Evolutionary conservation across 2,329 filamentous ascomycete species (phyloP), one percentile per base, ranked within the genome.

Genomic region (Curvularia hawaiiensis): DNA sequence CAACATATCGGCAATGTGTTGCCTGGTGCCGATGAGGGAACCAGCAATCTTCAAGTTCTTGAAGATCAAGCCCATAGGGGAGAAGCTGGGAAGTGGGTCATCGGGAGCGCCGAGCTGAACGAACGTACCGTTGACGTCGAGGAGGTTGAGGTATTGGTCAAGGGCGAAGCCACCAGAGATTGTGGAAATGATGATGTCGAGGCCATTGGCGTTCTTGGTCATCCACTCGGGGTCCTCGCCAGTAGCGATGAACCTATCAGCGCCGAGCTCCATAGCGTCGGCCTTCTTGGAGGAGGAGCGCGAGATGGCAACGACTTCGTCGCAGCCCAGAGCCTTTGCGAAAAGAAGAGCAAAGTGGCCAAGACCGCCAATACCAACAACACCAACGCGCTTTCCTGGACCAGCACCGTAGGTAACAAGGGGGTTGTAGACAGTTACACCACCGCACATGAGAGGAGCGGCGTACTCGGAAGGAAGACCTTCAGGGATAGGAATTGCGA

Each of bases 401-500:
- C 90, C 90, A 52, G 84, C 84, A n/a, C 89, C 89, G 67, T 92
- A 88, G 26, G 90, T 84, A 50, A 90, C 86, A 7, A 96, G 82
- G 1, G 92, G 91, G 61, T 85, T 89, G 80, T 88, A 96, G 41
- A 87, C 86, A 1, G 91, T 95, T 59, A 95, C 82, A 62, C 92
- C 91, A 35, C 90, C 91, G 76, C 91, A 96, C 67, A 95, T 83
- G 87, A 93, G 91, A 5, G 90, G 90, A 1, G 90, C 91, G 1
- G 88, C 90, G 50, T 86, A 77, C 50, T 75, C 77, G 39, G 74
- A 79, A 56, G 79, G 71, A 40, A 95, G 83, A 47, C 82, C 85
- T n/a, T 92, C 90, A 18, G 91, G 91, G 61, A 96, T 93, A 62
- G 88, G 88, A 71, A 86, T 84, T 10, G 81, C 82, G 72, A 84